These are phyloP conservation scores for Jimgerdemannia flammicorona DNA, from an alignment of 192 early-diverging fungal species.

Conservation along the genomic window DNA sequence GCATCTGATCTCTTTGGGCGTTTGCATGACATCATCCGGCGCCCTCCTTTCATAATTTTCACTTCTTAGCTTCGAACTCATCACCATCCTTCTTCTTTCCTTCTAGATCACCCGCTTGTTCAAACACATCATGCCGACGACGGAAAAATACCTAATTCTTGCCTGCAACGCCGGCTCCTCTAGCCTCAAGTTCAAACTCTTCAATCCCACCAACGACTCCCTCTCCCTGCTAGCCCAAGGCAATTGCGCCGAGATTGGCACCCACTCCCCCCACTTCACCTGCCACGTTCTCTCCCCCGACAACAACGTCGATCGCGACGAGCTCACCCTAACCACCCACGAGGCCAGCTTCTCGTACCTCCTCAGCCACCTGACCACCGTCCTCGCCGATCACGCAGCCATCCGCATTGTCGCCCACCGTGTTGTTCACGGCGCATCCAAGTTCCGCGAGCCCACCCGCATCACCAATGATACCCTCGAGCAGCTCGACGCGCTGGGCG, in stretches of 20 bases:
- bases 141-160: slow-evolving; percentile 4
- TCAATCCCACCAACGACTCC: background rate
- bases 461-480: slow-evolving; percentile 8
- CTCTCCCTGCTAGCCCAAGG: slow-evolving; percentile 7
- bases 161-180: slow-evolving; percentile 16
- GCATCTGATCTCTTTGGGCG: too few relatives aligned
- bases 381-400: background rate
- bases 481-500: slow-evolving; percentile 17
- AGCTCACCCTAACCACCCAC: background rate
- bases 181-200: slow-evolving; percentile 16
- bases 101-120: too few relatives aligned
- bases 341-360: background rate
- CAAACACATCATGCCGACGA: too few relatives aligned
- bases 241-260: slow-evolving; percentile 14
- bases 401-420: slow-evolving; percentile 11
- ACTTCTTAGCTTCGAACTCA: too few relatives aligned
- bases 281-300: background rate
- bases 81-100: too few relatives aligned
- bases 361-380: background rate
- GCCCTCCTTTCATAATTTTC: too few relatives aligned
- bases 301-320: background rate
- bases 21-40: too few relatives aligned
- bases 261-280: slow-evolving; percentile 8
- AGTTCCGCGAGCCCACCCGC: background rate
- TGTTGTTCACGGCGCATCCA: slow-evolving; percentile 12